These are phyloP conservation scores for Aspergillus sp. DNA, from an alignment of 2,329 filamentous ascomycete species.

Conservation along the genomic window DNA sequence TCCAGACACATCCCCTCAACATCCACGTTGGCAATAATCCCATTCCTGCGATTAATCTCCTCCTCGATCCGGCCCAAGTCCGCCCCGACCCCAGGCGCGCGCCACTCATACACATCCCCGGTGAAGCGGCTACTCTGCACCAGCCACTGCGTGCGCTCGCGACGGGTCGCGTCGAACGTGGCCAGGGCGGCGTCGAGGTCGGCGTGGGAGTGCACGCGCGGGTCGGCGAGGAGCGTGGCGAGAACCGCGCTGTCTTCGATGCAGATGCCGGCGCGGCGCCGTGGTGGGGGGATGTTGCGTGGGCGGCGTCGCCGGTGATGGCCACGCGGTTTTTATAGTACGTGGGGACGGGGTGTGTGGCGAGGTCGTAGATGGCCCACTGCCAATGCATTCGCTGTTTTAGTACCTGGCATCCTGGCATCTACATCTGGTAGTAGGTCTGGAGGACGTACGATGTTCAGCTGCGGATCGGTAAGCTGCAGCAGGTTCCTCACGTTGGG, in stretches of 20 bases:
- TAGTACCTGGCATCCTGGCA: not conserved
- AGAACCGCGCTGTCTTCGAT: conserved; percentile 26
- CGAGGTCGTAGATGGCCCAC: conserved; percentile 37
- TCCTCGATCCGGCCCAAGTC: not conserved
- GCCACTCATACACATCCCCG: conserved; percentile 9
- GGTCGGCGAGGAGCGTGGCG: conserved; percentile 17
- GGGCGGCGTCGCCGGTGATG: conserved; percentile 35
- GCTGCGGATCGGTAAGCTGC: conserved; percentile 20
- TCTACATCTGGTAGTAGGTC: not conserved
- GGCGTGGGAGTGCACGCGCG: conserved; percentile 9
- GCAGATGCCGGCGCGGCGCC: conserved; percentile 29
- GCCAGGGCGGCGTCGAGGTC: conserved; percentile 23
- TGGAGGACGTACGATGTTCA: conserved; percentile 15
- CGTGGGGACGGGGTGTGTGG: conserved; percentile 29
- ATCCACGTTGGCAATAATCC: conserved; percentile 1
- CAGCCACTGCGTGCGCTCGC: conserved; percentile 8
- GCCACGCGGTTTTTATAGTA: conserved; percentile 28
- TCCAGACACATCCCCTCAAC: not conserved
- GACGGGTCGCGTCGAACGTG: conserved; percentile 15
- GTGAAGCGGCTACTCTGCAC: conserved; percentile 3
- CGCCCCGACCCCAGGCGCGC: not conserved
- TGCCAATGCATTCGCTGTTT: conserved; percentile 5
- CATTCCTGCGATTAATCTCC: not conserved
- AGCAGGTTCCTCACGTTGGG: conserved; percentile 17
- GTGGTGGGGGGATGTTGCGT: conserved; percentile 37